A percentile compares a stretch with the other conserved stretches of the same genome.
Evolutionary conservation across 23 red algal genomes (phyloP).

Genomic region (Gracilariopsis chorda): DNA sequence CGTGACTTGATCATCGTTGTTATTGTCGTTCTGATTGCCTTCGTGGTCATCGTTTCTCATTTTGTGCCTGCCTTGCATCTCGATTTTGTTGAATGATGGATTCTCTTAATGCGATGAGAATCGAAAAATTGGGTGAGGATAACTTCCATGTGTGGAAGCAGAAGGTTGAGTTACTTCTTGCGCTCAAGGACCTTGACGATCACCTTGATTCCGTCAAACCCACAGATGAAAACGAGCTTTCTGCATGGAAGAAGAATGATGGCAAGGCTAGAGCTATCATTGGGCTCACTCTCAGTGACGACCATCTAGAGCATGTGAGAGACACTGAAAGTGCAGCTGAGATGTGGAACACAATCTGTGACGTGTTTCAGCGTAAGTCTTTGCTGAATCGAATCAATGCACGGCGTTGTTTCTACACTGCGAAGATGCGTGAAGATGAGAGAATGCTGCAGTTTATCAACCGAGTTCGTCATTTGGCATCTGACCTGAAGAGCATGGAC

Average conservation of each 20-base stretch:
- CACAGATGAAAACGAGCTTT: background rate
- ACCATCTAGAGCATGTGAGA: background rate
- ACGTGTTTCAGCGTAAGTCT: slow-evolving; percentile 15
- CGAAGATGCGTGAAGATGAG: slow-evolving; percentile 15
- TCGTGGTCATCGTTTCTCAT: too few relatives aligned
- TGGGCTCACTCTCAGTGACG: background rate
- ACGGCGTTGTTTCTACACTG: background rate
- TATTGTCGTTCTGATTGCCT: too few relatives aligned
- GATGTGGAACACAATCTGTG: slow-evolving; percentile 26
- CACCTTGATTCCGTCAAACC: background rate
- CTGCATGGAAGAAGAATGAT: background rate
- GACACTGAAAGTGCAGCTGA: background rate
- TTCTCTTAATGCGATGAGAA: background rate
- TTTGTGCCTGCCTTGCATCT: too few relatives aligned
- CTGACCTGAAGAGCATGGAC: background rate
- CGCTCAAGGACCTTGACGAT: background rate
- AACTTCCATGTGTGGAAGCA: slow-evolving; percentile 30
- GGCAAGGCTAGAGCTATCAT: slow-evolving; percentile 23
- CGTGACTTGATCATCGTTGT: too few relatives aligned
- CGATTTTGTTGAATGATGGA: too few relatives aligned
- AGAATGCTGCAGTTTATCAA: slow-evolving; percentile 40
- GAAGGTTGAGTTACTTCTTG: background rate
- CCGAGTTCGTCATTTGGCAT: slow-evolving; percentile 1
- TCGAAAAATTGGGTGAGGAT: slow-evolving; percentile 24
- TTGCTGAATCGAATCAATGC: slow-evolving; percentile 3